Evolutionary conservation across 768 basidiomycete species (phyloP).

Genomic region (Russula sp.): DNA sequence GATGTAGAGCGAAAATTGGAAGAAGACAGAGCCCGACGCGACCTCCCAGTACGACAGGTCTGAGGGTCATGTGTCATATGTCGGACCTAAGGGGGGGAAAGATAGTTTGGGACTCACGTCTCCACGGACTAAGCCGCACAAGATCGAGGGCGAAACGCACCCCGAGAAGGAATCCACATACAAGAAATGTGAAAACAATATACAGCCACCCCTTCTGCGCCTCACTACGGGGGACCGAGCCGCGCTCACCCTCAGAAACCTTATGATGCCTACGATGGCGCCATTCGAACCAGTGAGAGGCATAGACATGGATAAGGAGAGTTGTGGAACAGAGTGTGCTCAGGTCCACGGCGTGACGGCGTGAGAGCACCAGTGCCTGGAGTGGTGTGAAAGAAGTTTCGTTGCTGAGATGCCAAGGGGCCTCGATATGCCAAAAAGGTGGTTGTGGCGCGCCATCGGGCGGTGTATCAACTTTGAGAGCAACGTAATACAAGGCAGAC

Average conservation of each 20-base stretch:
- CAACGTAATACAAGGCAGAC: slow-evolving; percentile 54
- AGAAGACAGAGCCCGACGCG: slow-evolving; percentile 65
- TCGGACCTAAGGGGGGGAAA: neutral
- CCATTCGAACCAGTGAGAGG: slow-evolving; percentile 70
- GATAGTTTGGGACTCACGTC: slow-evolving; percentile 38
- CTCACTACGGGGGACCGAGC: slow-evolving; percentile 72
- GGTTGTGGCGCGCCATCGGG: slow-evolving; percentile 35
- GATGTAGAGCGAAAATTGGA: slow-evolving; percentile 86
- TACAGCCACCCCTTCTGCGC: slow-evolving; percentile 54
- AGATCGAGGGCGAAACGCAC: slow-evolving; percentile 40
- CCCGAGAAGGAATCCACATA: slow-evolving; percentile 43
- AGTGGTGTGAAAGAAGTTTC: slow-evolving; percentile 37
- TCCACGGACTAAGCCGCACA: slow-evolving; percentile 53
- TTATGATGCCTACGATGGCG: slow-evolving; percentile 36
- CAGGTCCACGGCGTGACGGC: slow-evolving; percentile 71
- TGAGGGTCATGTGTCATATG: slow-evolving; percentile 26
- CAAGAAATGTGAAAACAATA: slow-evolving; percentile 50
- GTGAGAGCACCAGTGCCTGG: slow-evolving; percentile 54
- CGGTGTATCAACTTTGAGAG: slow-evolving; percentile 30
- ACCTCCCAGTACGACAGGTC: slow-evolving; percentile 77
- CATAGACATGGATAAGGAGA: slow-evolving; percentile 68
- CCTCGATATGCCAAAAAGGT: slow-evolving; percentile 70
- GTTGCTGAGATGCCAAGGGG: slow-evolving; percentile 48
- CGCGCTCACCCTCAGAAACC: slow-evolving; percentile 58
- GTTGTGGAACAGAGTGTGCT: slow-evolving; percentile 76